A percentile compares a stretch with the other conserved stretches of the same genome.
Evolutionary conservation across 805 yeast genomes (phyloP).

Genomic region (Yarrowia porcina): DNA sequence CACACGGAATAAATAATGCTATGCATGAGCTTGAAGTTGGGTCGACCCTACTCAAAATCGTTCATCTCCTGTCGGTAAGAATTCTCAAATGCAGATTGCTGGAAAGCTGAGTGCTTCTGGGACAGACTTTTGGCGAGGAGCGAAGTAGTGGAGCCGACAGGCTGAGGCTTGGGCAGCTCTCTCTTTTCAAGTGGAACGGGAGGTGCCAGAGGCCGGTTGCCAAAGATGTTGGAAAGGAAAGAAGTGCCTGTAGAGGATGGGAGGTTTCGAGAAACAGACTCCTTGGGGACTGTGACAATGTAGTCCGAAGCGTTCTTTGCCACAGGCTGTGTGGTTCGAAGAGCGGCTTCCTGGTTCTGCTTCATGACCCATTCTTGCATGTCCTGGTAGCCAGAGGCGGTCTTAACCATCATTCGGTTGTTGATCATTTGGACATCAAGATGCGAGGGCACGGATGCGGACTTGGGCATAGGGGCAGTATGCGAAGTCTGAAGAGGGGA

Average conservation of each 20-base stretch:
- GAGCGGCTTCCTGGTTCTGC: slow-evolving; percentile 26
- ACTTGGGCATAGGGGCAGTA: not conserved
- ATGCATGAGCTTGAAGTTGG: not conserved
- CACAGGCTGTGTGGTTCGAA: not conserved
- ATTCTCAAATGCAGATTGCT: slow-evolving; percentile 8
- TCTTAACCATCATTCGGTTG: slow-evolving; percentile 34
- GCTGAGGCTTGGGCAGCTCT: not conserved
- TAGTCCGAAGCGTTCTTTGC: slow-evolving; percentile 9
- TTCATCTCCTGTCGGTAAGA: slow-evolving; percentile 19
- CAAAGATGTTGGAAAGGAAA: slow-evolving; percentile 22
- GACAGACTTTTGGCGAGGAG: slow-evolving; percentile 9
- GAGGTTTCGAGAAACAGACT: not conserved
- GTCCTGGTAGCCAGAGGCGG: slow-evolving; percentile 30
- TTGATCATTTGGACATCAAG: slow-evolving; percentile 32
- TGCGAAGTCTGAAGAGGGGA: slow-evolving; percentile 10
- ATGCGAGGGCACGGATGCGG: not conserved
- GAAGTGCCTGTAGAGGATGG: not conserved
- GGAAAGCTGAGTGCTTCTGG: not conserved
- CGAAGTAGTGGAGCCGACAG: slow-evolving; percentile 2
- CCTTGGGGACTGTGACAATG: slow-evolving; percentile 23
- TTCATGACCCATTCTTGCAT: slow-evolving; percentile 36
- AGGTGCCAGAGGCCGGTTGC: slow-evolving; percentile 4
- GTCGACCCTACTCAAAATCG: slow-evolving; percentile 8
- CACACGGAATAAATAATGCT: slow-evolving; percentile 24
- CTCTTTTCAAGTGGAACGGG: slow-evolving; percentile 17